Evolutionary conservation across 768 basidiomycete genomes (phyloP).

Genomic region (Psilocybe cyanescens): DNA sequence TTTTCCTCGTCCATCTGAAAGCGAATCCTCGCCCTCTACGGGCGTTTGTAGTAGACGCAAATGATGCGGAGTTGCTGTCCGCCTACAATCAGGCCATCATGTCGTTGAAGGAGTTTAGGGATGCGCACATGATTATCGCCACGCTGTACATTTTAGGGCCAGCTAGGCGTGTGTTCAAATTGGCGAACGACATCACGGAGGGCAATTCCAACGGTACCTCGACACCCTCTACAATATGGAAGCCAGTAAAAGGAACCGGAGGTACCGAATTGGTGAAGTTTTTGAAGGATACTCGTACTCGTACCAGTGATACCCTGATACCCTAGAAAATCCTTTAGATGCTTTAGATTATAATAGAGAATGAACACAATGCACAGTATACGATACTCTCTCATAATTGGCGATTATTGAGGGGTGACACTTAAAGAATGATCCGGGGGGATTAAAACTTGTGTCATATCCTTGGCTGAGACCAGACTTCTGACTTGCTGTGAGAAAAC

Average conservation of each 20-base stretch:
- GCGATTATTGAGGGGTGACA: neutral
- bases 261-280: conserved; percentile 82
- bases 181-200: conserved; percentile 19
- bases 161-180: conserved; percentile 45
- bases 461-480: too few relatives aligned
- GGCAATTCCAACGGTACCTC: conserved; percentile 18
- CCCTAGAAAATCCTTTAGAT: neutral
- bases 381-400: neutral
- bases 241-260: conserved; percentile 70
- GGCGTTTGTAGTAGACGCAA: conserved; percentile 45
- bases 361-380: neutral
- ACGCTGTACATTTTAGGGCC: conserved; percentile 80
- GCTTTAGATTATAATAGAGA: neutral
- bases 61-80: conserved; percentile 40
- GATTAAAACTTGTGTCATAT: too few relatives aligned
- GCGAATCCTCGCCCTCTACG: conserved; percentile 67
- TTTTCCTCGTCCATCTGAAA: conserved; percentile 72
- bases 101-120: conserved; percentile 75
- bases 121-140: conserved; percentile 80
- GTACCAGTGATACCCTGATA: conserved; percentile 56
- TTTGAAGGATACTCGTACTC: conserved; percentile 73
- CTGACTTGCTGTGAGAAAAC: neutral
- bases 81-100: conserved; percentile 72
- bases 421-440: neutral
- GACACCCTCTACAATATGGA: conserved; percentile 1